Evolutionary conservation across 2,329 filamentous ascomycete genomes (phyloP), one percentile per base, ranked within the genome.

Genomic region (Trichoderma sp.): DNA sequence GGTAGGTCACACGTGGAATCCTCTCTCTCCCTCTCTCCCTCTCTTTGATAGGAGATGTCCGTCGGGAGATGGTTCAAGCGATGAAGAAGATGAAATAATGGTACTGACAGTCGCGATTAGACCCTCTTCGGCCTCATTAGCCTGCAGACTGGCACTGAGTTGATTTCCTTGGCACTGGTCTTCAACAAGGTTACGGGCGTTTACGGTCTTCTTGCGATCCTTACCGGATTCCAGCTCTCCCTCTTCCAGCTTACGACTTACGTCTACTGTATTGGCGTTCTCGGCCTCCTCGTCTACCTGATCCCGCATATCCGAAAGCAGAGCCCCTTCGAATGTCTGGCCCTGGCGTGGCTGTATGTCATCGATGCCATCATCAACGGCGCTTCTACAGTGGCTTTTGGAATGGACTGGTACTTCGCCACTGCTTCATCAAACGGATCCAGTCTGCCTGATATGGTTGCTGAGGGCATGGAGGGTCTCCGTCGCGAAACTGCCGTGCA

Each of bases 171-270:
- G 73, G 90, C 92, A 12, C 88, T 97, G 74, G 87, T 97, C 70
- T 91, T 98, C 84, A 98, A 98, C 87, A 97, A 97, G 82, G 89
- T 95, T 75, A 95, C 93, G 64, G 95, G 94, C 71, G 86, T 97
- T 76, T 98, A 97, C 82, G 95, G 95, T 75, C 87, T 98, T 57
- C 91, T 98, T 76, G 94, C 95, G 72, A 88, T 97, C 76, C 85
- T 97, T 74, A 97, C 95, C 28, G 95, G 95, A 79, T 94, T 93
- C 81, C 86, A 91, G 76, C 89, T 97, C 74, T 95, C 93, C 68
- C 86, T 90, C 34, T 87, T 96, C 28, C 95, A 98, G 82, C 87
- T 97, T 71, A 93, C 92, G 71, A 96, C 97, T 87, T 98, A 97
- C 85, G 87, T 97, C 63, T 97, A 97, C 86, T 96, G 93, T 30